These are phyloP conservation scores for Raphanus raphanistrum DNA, from an alignment of 345 rosid genomes.

Conservation along the genomic window DNA sequence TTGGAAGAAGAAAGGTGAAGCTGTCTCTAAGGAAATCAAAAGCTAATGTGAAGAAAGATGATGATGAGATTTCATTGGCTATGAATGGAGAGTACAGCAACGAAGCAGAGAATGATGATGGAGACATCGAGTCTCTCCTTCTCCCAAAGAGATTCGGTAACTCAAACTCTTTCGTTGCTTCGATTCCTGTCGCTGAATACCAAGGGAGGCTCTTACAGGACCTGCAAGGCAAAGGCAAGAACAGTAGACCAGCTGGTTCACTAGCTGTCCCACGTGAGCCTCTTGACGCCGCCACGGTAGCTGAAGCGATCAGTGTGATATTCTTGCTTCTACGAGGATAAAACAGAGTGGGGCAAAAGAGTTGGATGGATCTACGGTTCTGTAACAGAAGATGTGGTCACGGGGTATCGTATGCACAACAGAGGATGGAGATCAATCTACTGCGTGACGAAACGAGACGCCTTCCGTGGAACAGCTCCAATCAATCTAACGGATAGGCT, in stretches of 20 bases:
- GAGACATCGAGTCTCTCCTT: neutral
- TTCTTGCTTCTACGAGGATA: slow-evolving; percentile 7
- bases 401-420: neutral
- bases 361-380: neutral
- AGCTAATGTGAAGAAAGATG: neutral
- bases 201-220: neutral
- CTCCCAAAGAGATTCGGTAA: slow-evolving; percentile 2
- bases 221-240: slow-evolving; percentile 4
- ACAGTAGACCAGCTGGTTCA: neutral
- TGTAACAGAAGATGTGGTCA: neutral
- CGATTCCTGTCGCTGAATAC: neutral
- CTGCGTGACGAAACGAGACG: neutral
- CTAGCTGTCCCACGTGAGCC: neutral
- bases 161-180: neutral
- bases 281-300: neutral
- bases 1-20: neutral
- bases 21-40: neutral
- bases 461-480: neutral
- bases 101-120: neutral
- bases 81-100: neutral
- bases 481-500: neutral
- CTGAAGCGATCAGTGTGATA: neutral
- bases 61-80: neutral
- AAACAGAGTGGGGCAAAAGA: neutral
- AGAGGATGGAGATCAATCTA: slow-evolving; percentile 2